Base-by-base conservation (phyloP, 495 filamentous ascomycete species). In the Xylaria palmicola region DNA sequence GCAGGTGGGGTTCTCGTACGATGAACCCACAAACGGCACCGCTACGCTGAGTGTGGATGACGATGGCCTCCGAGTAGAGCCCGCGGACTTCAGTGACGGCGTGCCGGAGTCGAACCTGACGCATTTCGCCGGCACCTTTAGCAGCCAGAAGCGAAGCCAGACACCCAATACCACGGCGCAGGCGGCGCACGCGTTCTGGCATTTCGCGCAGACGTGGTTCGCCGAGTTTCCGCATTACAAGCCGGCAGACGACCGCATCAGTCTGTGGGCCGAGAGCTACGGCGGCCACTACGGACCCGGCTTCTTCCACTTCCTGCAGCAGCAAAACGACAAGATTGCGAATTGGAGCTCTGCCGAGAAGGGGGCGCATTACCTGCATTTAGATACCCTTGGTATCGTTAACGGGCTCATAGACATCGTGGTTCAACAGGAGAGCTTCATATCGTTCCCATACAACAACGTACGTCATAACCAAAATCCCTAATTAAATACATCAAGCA, bases 371-470 rank as follows among this genome's bases (percentile, higher is more conserved):
- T 74, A 80, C 40, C 80, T 90, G 41, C 80, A 83, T 47, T 73
- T 90, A 8, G 75, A 77, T 19, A 79, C 85, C 15, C 70, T 87
- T 0, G 79, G 83, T 10, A 84, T 87, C 49, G 65, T 91, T 49
- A 92, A 93, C 68, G 90, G 88, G 37, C 92, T 91, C 62, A 79
- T 93, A 49, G 90, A 95, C 71, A 39, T 39, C 19, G 50, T 53
- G 10, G 32, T 53, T 20, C 50, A 53, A n/a, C 50, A 53, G 9
- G 50, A 53, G 34, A 53, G 50, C 6, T 36, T n/a, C 26, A 53
- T 53, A 39, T 37, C 30, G 19, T 53, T 53, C 22, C 50, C 50
- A 24, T 53, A 37, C 13, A 53, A 53, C 32, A 53, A 53, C 32
- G 50, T 53, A 39, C 50, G 50, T 34, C 5, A 34, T 39, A 39